Base-by-base conservation (phyloP, 371 early-diverging fungal species). In the Mucor velutinosus region DNA sequence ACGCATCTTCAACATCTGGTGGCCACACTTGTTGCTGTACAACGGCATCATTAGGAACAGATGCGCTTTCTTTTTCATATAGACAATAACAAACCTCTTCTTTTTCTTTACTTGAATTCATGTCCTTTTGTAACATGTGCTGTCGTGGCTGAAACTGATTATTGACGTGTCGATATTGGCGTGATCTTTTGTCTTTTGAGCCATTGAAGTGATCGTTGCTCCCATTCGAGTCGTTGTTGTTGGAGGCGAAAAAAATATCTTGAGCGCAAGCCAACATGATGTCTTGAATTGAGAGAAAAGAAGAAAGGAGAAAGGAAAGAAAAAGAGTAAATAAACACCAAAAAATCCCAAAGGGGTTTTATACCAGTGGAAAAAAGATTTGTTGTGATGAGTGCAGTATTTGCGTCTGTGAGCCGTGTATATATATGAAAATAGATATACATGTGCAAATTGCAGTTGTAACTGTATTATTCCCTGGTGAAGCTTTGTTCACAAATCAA, bases 1-100 rank as follows among this genome's bases (percentile, higher is more conserved):
- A 91, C 10, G 87, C 86, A 27, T 88, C 81, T 71, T 91, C 91
- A 7, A 91, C 86, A 71, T 86, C 83, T 25, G 82, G 78, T 49
- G 92, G 90, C 92, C 92, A 91, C 14, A 91, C 91, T 78, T 90
- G 88, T 35, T 76, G 79, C 45, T 62, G 56, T 59, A 29, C 19
- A 57, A 59, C 56, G 17, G 43, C 23, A 23, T 41, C 30, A n/a
- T 25, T n/a, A 61, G 14, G 27, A 35, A 66, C 3, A 39, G 8
- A 25, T 14, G 39, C 17, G 39, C 17, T 32, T 7, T 23, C 32
- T 19, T 17, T 30, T n/a, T 41, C 17, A 27, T 30, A 56, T 14
- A 33, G 47, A 43, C 37, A 68, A 32, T 45, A 71, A 60, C 58
- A 14, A 39, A 75, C 75, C 76, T 82, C 76, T 73, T 76, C 76